phyloP scores from a whole-genome alignment of 2,329 filamentous ascomycete genomes.

The Cephalotrichum gorgonifer region DNA sequence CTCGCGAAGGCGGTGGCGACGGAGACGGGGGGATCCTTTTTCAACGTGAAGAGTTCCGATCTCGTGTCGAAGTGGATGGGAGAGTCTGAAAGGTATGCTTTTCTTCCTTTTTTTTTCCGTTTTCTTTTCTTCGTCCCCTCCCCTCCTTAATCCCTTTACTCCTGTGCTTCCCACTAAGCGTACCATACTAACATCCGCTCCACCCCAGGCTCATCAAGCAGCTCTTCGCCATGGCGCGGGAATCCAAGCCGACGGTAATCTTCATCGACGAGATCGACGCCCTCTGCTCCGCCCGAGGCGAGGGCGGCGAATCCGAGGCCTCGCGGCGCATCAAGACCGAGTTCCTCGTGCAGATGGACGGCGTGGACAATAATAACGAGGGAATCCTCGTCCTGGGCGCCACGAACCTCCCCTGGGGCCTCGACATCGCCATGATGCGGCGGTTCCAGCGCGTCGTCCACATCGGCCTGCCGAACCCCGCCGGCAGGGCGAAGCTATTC shows the following conservation, averaged over 20 bases:
- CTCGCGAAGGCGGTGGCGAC: conserved; percentile 95
- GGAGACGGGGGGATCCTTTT: conserved; percentile 97
- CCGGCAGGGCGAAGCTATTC: conserved; percentile 88
- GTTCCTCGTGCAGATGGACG: conserved; percentile 97
- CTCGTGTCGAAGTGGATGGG: conserved; percentile 99
- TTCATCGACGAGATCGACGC: conserved; percentile 98
- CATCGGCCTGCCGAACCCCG: conserved; percentile 80
- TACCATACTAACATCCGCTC: conserved; percentile 12
- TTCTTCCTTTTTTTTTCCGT: conserved; percentile 9
- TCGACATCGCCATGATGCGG: conserved; percentile 89
- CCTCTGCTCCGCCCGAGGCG: conserved; percentile 80
- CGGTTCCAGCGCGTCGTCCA: conserved; percentile 95
- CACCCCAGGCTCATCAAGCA: conserved; percentile 74
- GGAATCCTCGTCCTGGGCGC: conserved; percentile 91
- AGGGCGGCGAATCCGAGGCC: conserved; percentile 96
- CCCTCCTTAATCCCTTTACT: too few species aligned
- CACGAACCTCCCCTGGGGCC: conserved; percentile 97
- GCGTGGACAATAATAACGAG: conserved; percentile 89
- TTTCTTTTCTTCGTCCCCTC: background rate
- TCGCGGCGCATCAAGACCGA: conserved; percentile 97
- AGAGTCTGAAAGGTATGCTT: conserved; percentile 88
- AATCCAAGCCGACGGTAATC: conserved; percentile 96
- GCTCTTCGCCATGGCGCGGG: conserved; percentile 93
- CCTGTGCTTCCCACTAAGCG: background rate
- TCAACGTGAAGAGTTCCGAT: conserved; percentile 95